A percentile compares a stretch with the other conserved stretches of the same genome.
phyloP scores from a whole-genome alignment of 2,329 filamentous ascomycete genomes.

The Orbilia quercus region DNA sequence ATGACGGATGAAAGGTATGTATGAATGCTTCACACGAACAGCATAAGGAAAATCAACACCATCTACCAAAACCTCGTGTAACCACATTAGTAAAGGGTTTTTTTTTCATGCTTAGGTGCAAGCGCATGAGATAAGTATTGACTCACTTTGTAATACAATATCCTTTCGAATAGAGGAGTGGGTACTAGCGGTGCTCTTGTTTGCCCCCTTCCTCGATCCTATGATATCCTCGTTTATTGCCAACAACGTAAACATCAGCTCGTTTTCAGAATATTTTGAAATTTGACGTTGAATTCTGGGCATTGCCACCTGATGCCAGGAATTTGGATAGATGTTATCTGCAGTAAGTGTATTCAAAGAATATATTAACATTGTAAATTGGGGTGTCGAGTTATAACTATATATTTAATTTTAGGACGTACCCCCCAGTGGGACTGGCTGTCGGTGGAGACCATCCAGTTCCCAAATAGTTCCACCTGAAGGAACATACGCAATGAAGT shows the following conservation, averaged over 20 bases:
- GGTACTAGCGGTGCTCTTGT: neutral
- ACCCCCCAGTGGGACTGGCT: slow-evolving; percentile 73
- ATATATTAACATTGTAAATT: no score
- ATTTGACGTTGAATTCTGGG: slow-evolving; percentile 46
- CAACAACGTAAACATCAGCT: slow-evolving; percentile 46
- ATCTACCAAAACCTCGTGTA: neutral
- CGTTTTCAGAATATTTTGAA: slow-evolving; percentile 47
- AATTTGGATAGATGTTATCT: slow-evolving; percentile 38
- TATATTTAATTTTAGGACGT: slow-evolving; percentile 57
- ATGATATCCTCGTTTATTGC: slow-evolving; percentile 13
- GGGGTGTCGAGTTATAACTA: no score
- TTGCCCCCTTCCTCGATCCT: neutral
- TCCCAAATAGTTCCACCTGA: slow-evolving; percentile 82
- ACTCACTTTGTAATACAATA: no score
- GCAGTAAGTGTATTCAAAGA: no score
- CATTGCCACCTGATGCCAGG: slow-evolving; percentile 41
- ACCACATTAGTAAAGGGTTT: no score
- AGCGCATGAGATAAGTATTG: no score
- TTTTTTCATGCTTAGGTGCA: no score
- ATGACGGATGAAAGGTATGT: slow-evolving; percentile 37
- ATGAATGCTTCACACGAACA: slow-evolving; percentile 40
- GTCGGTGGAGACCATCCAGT: slow-evolving; percentile 82
- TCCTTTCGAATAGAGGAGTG: neutral
- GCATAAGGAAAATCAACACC: slow-evolving; percentile 34
- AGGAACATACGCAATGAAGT: slow-evolving; percentile 91